Conservation (phyloP, 352 stramenopile genomes). For the Globisporangium echinulatum region DNA sequence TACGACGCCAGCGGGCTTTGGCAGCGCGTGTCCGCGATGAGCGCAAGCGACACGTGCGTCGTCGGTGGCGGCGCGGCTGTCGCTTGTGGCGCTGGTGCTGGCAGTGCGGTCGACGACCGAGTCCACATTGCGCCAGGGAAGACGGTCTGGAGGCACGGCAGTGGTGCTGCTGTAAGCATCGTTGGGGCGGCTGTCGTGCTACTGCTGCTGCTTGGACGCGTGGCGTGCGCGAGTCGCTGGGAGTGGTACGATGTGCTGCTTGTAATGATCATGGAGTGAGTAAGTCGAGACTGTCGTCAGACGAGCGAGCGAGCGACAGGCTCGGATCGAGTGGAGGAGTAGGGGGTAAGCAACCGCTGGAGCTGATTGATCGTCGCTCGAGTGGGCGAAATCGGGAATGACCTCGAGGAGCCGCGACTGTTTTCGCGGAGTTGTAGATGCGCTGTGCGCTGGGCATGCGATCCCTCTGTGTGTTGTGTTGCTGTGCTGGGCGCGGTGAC, state of each 20-base stretch:
- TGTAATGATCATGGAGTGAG: conserved; percentile 3
- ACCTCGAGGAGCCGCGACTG: neutral
- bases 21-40: neutral
- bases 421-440: neutral
- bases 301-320: too few relatives aligned
- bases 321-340: neutral
- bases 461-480: too few relatives aligned
- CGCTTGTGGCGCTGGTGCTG: neutral
- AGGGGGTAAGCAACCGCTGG: conserved; percentile 8
- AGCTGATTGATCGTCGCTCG: conserved; percentile 11
- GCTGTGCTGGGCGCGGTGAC: too few relatives aligned
- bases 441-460: too few relatives aligned
- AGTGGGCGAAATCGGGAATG: conserved; percentile 13
- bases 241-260: conserved; percentile 2
- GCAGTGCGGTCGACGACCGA: neutral
- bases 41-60: neutral
- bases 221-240: conserved; percentile 1
- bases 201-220: neutral
- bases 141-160: conserved; percentile 11
- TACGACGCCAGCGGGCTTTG: conserved; percentile 2
- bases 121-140: conserved; percentile 7
- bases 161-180: neutral
- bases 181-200: neutral
- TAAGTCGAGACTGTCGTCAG: neutral
- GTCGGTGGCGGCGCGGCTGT: neutral